phyloP scores from a whole-genome alignment of 345 rosid species.

The Aethionema arabicum region DNA sequence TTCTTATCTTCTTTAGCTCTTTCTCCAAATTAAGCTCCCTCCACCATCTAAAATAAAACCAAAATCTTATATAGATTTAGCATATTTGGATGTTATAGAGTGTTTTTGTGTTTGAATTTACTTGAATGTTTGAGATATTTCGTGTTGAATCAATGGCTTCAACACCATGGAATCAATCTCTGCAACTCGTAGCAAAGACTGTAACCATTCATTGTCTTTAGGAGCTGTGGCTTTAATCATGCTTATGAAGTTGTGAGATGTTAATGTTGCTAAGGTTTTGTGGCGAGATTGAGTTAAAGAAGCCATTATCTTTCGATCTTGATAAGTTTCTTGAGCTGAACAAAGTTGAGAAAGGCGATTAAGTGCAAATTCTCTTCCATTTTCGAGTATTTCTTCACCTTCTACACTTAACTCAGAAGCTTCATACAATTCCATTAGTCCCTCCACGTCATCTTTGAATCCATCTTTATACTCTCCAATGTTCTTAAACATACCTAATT shows the following conservation, averaged over 20 bases:
- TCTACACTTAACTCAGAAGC: slow-evolving; percentile 51
- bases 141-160: slow-evolving; percentile 40
- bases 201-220: slow-evolving; percentile 34
- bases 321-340: slow-evolving; percentile 9
- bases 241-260: slow-evolving; percentile 27
- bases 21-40: slow-evolving; percentile 43
- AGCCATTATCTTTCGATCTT: slow-evolving; percentile 23
- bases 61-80: not conserved
- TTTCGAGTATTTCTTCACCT: slow-evolving; percentile 53
- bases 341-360: slow-evolving; percentile 28
- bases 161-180: slow-evolving; percentile 35
- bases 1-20: slow-evolving; percentile 48
- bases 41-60: slow-evolving; percentile 61
- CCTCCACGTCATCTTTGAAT: slow-evolving; percentile 36
- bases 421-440: slow-evolving; percentile 46
- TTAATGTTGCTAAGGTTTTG: slow-evolving; percentile 42
- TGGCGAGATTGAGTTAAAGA: slow-evolving; percentile 43
- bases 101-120: slow-evolving; percentile 18
- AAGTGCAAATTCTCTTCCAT: slow-evolving; percentile 31
- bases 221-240: slow-evolving; percentile 7
- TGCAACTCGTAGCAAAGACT: slow-evolving; percentile 40
- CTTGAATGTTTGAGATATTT: slow-evolving; percentile 35
- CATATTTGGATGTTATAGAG: not conserved
- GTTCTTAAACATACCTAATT: slow-evolving; percentile 40
- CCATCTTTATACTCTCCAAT: slow-evolving; percentile 37